Evolutionary conservation across 2,329 filamentous ascomycete genomes (phyloP).

Genomic region (Thielaviopsis ethacetica): DNA sequence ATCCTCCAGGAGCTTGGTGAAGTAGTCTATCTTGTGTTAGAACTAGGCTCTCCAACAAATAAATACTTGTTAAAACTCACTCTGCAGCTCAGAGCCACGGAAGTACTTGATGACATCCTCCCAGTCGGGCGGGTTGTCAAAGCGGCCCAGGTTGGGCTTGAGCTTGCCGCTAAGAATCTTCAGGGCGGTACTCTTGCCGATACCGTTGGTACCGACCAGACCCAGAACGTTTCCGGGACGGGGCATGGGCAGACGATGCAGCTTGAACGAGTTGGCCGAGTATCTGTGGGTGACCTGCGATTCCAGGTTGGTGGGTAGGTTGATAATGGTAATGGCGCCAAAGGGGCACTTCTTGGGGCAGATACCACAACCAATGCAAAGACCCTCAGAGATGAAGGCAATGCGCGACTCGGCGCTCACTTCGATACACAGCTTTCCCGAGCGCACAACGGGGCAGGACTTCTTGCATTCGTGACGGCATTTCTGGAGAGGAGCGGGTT

Average conservation of each 20-base stretch:
- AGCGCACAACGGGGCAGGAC: constrained; percentile 90
- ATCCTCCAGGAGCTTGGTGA: constrained; percentile 94
- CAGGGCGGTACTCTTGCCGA: constrained; percentile 97
- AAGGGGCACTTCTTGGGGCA: constrained; percentile 99
- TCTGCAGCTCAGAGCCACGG: constrained; percentile 92
- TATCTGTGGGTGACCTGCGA: constrained; percentile 96
- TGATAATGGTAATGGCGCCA: constrained; percentile 98
- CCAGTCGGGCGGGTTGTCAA: constrained; percentile 96
- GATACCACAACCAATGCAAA: constrained; percentile 98
- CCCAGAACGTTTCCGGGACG: constrained; percentile 89
- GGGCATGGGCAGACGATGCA: constrained; percentile 90
- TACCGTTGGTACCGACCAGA: constrained; percentile 98
- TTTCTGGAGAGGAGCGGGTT: constrained; percentile 45
- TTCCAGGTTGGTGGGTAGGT: constrained; percentile 97
- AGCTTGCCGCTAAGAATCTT: constrained; percentile 98
- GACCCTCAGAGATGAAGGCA: constrained; percentile 90
- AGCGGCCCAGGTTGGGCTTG: constrained; percentile 91
- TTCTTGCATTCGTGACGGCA: constrained; percentile 99
- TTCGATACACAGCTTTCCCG: constrained; percentile 95
- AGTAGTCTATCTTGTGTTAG: constrained; percentile 50
- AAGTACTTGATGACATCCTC: constrained; percentile 98
- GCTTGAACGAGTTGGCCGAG: constrained; percentile 98
- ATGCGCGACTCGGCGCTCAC: constrained; percentile 78
- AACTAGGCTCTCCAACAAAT: constrained; percentile 6
- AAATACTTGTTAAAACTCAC: constrained; percentile 31